Evolutionary conservation across 2,329 filamentous ascomycete genomes (phyloP).

Genomic region (Beauveria brongniartii): DNA sequence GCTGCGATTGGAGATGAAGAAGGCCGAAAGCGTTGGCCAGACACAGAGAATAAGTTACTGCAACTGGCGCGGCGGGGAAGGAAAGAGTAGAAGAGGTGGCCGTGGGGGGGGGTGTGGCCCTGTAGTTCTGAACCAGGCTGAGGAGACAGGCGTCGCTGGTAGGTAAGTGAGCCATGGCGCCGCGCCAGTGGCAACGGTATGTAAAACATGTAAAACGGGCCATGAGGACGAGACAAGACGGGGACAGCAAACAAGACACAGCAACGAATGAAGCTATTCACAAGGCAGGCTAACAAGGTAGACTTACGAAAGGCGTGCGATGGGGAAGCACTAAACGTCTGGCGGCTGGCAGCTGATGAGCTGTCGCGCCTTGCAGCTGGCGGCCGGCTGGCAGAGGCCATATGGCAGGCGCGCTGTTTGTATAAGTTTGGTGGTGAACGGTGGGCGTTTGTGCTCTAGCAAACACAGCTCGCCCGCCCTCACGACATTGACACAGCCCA

Average conservation of each 20-base stretch:
- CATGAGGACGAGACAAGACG: not conserved
- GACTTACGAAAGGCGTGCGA: conserved; percentile 8
- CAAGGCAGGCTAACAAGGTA: not conserved
- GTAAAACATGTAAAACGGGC: not conserved
- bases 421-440: not conserved
- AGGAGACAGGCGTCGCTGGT: not conserved
- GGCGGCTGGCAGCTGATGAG: conserved; percentile 1
- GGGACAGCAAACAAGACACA: not conserved
- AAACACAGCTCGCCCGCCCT: conserved; percentile 1
- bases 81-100: not conserved
- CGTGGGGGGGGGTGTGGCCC: not conserved
- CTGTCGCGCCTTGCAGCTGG: conserved; percentile 9
- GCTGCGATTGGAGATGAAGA: not conserved
- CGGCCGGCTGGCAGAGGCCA: conserved; percentile 8
- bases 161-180: not conserved
- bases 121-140: not conserved
- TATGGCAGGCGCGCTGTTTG: not conserved
- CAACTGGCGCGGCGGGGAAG: not conserved
- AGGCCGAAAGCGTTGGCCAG: not conserved
- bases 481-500: not conserved
- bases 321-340: not conserved
- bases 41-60: not conserved
- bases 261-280: conserved; percentile 2
- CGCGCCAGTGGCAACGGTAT: not conserved
- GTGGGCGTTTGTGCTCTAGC: conserved; percentile 1